Evolutionary conservation across 768 basidiomycete genomes (phyloP).

Genomic region (Rhodotorula graminis): DNA sequence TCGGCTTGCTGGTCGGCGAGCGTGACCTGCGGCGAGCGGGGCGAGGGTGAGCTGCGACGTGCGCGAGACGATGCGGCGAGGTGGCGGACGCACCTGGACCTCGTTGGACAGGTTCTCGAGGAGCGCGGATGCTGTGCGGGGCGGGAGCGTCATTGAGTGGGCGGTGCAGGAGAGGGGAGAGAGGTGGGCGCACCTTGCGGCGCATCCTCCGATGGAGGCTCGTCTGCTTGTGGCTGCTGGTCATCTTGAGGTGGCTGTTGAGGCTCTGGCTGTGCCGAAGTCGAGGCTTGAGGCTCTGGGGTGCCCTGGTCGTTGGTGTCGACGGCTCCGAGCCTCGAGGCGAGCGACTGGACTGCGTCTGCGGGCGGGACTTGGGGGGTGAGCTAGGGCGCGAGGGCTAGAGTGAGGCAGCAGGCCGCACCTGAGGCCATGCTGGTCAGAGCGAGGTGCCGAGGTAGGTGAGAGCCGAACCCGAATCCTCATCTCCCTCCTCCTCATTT

Average conservation of each 20-base stretch:
- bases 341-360: conserved; percentile 33
- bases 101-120: conserved; percentile 37
- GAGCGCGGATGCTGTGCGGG: conserved; percentile 18
- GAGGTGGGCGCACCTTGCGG: conserved; percentile 13
- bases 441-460: neutral
- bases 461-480: neutral
- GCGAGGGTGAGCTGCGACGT: neutral
- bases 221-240: neutral
- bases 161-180: neutral
- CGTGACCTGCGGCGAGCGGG: conserved; percentile 63
- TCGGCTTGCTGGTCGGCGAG: conserved; percentile 93
- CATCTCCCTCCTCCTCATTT: no score
- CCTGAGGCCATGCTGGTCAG: conserved; percentile 7
- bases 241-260: neutral
- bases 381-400: neutral
- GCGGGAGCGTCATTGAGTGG: neutral
- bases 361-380: neutral
- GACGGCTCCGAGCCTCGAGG: conserved; percentile 11
- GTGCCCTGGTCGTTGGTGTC: neutral
- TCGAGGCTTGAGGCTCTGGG: neutral
- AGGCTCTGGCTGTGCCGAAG: neutral
- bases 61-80: neutral
- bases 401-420: neutral
- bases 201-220: neutral
- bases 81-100: conserved; percentile 20